Base-by-base conservation (phyloP, 2,329 filamentous ascomycete genomes). In the Sporothrix humicola region DNA sequence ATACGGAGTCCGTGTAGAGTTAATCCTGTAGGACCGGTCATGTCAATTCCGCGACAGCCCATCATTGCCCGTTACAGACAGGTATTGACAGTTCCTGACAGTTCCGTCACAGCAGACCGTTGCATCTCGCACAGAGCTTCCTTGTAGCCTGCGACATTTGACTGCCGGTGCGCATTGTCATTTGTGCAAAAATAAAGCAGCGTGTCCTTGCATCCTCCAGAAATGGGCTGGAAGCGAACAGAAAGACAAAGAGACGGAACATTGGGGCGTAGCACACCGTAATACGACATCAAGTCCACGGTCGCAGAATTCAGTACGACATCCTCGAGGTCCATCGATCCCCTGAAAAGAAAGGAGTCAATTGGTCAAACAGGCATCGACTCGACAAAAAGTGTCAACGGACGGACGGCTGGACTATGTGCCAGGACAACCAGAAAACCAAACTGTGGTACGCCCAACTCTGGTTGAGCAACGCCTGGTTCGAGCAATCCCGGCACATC, bases 91-190 rank as follows among this genome's bases (percentile, higher is more conserved):
- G 20, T 20, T 20, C n/a, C 8, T 9, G 17, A 9, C 15, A 20
- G 52, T 26, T 20, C 52, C n/a, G 17, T 20, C 52, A 9, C 15
- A 20, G 52, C 56, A 37, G 26, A 0, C 56, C 2, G 31, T 42
- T 42, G 6, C 6, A 63, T 37, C 58, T n/a, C 15, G 59, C 31
- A 46, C 61, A 13, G 42, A 48, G 42, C 56, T 10, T 4, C 56
- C 56, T 59, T 59, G 31, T 3, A 37, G 8, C 13, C 42, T 23
- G 44, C 46, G 23, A 52, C 23, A 4, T 15, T 68, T 23, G 46
- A 66, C 61, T 66, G 42, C 42, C 61, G 61, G 42, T 66, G 65
- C 46, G 65, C 46, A 68, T 52, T 68, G 65, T n/a, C 46, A 68
- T 68, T 68, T 68, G 65, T 68, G 46, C 65, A 52, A 68, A 68